These are phyloP conservation scores for Clarkia xantiana DNA, from an alignment of 345 rosid genomes.

Conservation along the genomic window DNA sequence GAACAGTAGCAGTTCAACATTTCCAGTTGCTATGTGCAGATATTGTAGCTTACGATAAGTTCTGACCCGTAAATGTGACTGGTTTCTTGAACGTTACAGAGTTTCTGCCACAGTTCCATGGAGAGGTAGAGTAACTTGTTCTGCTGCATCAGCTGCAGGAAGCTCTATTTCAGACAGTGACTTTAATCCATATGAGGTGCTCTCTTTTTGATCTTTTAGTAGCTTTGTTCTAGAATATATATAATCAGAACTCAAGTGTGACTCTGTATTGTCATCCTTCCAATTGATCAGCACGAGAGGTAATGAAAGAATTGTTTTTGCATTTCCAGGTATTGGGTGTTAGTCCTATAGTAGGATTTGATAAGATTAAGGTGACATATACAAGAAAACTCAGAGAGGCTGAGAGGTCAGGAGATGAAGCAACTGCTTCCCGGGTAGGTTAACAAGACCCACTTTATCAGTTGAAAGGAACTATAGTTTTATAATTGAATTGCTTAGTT, in stretches of 20 bases:
- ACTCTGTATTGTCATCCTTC: background rate
- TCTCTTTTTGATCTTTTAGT: too few species aligned
- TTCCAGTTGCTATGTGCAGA: too few species aligned
- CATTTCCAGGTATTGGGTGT: slow-evolving; percentile 75
- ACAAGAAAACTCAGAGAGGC: slow-evolving; percentile 73
- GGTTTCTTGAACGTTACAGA: slow-evolving; percentile 10
- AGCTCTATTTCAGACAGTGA: slow-evolving; percentile 50
- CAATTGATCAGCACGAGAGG: background rate
- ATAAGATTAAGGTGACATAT: slow-evolving; percentile 53
- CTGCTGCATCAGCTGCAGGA: slow-evolving; percentile 68
- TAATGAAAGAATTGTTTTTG: background rate
- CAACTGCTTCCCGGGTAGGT: slow-evolving; percentile 62
- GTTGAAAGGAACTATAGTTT: too few species aligned
- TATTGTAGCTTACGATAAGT: too few species aligned
- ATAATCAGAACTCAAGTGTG: background rate
- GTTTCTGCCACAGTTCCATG: slow-evolving; percentile 17
- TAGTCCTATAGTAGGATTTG: slow-evolving; percentile 71
- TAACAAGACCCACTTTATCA: background rate
- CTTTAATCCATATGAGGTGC: slow-evolving; percentile 80
- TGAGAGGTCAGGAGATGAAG: slow-evolving; percentile 63
- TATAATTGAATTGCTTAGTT: too few species aligned
- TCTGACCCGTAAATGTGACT: too few species aligned
- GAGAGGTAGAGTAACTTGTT: slow-evolving; percentile 26
- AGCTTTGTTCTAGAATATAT: background rate
- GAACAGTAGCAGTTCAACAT: too few species aligned